Base-by-base conservation (phyloP, 139 green algal genomes). In the Volvox reticuliferus region DNA sequence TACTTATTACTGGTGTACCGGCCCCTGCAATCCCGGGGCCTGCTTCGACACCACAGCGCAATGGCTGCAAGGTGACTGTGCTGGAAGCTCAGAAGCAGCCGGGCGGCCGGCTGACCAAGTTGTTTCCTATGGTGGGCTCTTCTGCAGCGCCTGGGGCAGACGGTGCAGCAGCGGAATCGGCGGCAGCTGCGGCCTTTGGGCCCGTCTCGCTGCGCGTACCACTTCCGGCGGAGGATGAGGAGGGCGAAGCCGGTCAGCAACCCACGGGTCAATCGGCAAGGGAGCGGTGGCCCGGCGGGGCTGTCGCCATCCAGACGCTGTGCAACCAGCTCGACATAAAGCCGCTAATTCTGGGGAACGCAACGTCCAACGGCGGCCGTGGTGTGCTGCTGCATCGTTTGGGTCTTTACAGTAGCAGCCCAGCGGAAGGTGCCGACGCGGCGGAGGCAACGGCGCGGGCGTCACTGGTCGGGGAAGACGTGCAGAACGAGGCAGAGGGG, bases 21-120 rank as follows among this genome's bases (percentile, higher is more conserved):
- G 44, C 44, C 44, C 44, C 44, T 9, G 44, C n/a, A n/a, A n/a
- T n/a, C n/a, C n/a, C n/a, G 44, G 44, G 5, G 44, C 44, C 44
- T 9, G 5, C 44, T 5, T 5, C 5, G 5, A 5, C 44, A 55
- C 44, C 65, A 87, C 92, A 96, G 93, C 91, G 94, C 37, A 92
- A 95, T 81, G 94, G 94, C 1, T 90, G 95, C 12, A 91, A 96
- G 30, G 95, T 96, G 55, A 90, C 94, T 26, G 96, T 99, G 63
- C 94, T 99, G 68, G 98, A 99, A 93, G 98, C 97, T 6, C 77
- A 96, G 20, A 88, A 97, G 14, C 93, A 96, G 5, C 93, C 97
- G 63, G 98, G 98, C 26, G 98, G 98, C 20, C 95, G 98, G 1
- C 94, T 99, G 71, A 98, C 98, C 26, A 97, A 93, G 82, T 97